Conservation (phyloP, 2,329 filamentous ascomycete genomes). For the Colletotrichum graminicola region DNA sequence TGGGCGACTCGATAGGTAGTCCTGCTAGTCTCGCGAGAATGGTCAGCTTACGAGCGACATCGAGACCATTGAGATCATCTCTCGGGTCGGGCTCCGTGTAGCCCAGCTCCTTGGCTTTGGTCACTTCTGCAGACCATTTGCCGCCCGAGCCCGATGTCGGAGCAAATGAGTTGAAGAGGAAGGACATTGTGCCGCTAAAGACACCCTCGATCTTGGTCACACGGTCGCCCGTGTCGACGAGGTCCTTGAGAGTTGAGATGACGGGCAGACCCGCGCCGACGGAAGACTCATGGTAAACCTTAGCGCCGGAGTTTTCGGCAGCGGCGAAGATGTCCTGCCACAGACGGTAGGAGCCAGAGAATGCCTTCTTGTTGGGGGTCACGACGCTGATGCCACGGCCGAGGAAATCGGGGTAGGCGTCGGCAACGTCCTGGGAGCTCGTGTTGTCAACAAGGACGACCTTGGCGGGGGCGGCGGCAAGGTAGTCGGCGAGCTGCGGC, state of each 20-base stretch:
- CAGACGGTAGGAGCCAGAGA: slow-evolving; percentile 82
- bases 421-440: slow-evolving; percentile 86
- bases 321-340: slow-evolving; percentile 90
- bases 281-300: slow-evolving; percentile 94
- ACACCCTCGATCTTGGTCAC: slow-evolving; percentile 95
- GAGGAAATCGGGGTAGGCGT: slow-evolving; percentile 85
- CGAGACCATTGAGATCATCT: slow-evolving; percentile 88
- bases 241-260: slow-evolving; percentile 91
- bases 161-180: slow-evolving; percentile 97
- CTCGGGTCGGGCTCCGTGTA: slow-evolving; percentile 92
- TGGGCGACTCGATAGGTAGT: slow-evolving; percentile 83
- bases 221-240: slow-evolving; percentile 93
- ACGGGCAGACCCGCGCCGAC: slow-evolving; percentile 94
- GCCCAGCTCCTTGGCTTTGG: slow-evolving; percentile 90
- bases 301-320: slow-evolving; percentile 77
- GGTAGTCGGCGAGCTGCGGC: slow-evolving; percentile 80
- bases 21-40: slow-evolving; percentile 91
- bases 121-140: slow-evolving; percentile 91
- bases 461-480: slow-evolving; percentile 81
- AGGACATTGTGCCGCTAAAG: slow-evolving; percentile 97
- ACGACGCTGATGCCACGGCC: slow-evolving; percentile 88
- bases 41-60: slow-evolving; percentile 95
- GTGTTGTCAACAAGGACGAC: slow-evolving; percentile 95
- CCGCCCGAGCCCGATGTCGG: slow-evolving; percentile 81
- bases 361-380: slow-evolving; percentile 98